Evolutionary conservation across 352 stramenopile genomes (phyloP).

Genomic region (Pythium volutum): DNA sequence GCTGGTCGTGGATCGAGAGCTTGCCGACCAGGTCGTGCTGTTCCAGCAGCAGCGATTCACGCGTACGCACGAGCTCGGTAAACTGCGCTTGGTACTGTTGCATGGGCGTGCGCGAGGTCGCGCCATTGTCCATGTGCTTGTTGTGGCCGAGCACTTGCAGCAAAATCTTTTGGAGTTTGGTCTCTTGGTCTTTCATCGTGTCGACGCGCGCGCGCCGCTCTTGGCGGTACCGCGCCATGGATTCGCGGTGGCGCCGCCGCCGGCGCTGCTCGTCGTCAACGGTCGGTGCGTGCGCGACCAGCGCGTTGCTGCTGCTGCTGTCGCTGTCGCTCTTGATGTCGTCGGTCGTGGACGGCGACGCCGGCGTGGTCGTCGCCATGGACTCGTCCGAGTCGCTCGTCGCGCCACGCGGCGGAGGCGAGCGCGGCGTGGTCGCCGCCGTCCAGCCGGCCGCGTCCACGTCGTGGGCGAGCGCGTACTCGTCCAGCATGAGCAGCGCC

Average conservation of each 20-base stretch:
- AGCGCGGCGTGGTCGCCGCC: background rate
- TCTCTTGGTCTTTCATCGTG: constrained; percentile 14
- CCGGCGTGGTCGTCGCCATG: background rate
- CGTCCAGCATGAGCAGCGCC: constrained; percentile 20
- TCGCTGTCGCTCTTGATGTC: background rate
- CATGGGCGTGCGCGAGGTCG: background rate
- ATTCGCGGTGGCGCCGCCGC: constrained; percentile 18
- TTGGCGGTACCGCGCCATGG: constrained; percentile 23
- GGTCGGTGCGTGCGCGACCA: background rate
- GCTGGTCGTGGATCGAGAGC: constrained; percentile 13
- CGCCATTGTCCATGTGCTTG: constrained; percentile 10
- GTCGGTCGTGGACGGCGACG: constrained; percentile 7
- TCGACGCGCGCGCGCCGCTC: constrained; percentile 20
- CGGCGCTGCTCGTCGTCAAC: constrained; percentile 2
- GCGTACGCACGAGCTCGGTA: constrained; percentile 19
- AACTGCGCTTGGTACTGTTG: constrained; percentile 14
- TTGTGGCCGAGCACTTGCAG: constrained; percentile 21
- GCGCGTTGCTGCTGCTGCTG: background rate
- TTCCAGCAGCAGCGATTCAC: constrained; percentile 18
- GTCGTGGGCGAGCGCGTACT: constrained; percentile 16
- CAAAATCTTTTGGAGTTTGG: constrained; percentile 16
- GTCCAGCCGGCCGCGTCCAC: constrained; percentile 8
- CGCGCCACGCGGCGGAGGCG: background rate
- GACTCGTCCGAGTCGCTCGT: constrained; percentile 10
- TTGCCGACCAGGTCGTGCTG: constrained; percentile 1